Percentiles rank a stretch among this genome's conserved stretches.
Evolutionary conservation across 805 yeast species (phyloP).

Genomic region (Wickerhamomyces pijperi): DNA sequence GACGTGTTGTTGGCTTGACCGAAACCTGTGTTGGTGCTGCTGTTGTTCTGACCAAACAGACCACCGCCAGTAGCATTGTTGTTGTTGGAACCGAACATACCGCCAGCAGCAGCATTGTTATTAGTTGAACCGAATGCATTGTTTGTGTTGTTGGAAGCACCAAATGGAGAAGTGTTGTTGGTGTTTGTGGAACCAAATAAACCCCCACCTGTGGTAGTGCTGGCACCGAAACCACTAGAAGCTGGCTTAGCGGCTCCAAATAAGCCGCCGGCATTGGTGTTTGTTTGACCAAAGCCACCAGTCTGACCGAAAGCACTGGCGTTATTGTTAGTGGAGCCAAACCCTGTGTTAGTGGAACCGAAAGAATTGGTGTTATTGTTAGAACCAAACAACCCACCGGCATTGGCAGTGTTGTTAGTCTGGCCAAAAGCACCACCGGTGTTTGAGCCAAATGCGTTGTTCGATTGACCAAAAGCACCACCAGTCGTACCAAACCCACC

Average conservation of each 20-base stretch:
- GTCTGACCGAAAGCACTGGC: too few species aligned
- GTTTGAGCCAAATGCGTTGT: constrained; percentile 1
- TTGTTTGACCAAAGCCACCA: too few species aligned
- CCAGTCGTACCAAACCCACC: constrained; percentile 24
- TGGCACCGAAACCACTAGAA: constrained; percentile 31
- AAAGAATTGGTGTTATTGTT: constrained; percentile 14
- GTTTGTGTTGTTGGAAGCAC: too few species aligned
- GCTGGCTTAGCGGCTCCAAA: constrained; percentile 16
- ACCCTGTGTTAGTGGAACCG: constrained; percentile 12
- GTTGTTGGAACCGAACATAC: constrained; percentile 17
- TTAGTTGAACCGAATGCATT: constrained; percentile 8
- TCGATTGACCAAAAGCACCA: constrained; percentile 8
- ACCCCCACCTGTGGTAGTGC: constrained; percentile 11
- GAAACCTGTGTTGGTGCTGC: constrained; percentile 6
- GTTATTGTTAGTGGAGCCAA: constrained; percentile 25
- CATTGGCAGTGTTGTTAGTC: constrained; percentile 10
- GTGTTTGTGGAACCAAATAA: constrained; percentile 15
- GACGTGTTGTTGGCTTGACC: constrained; percentile 23
- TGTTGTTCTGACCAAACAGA: not conserved
- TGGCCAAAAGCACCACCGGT: too few species aligned
- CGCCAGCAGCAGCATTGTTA: constrained; percentile 8
- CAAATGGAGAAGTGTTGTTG: constrained; percentile 2
- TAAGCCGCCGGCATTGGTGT: too few species aligned
- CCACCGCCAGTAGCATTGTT: constrained; percentile 6
- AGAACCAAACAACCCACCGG: constrained; percentile 21